Percentiles rank a stretch among this genome's conserved stretches.
phyloP scores from a whole-genome alignment of 179 eudicot genomes.

The Nepenthes alata region DNA sequence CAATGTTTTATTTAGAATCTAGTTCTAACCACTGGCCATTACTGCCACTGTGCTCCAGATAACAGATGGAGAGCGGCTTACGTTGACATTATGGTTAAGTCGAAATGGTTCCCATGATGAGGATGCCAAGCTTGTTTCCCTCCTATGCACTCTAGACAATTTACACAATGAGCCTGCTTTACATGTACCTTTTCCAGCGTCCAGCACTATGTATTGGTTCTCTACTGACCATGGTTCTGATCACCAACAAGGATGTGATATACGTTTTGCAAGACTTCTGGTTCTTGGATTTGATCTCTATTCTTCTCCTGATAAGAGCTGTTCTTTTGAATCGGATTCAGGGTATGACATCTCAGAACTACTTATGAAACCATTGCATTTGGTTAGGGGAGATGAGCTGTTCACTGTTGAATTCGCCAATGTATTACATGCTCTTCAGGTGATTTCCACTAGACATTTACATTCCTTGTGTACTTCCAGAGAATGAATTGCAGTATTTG shows the following conservation, averaged over 20 bases:
- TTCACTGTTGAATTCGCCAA: constrained; percentile 42
- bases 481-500: neutral
- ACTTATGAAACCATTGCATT: constrained; percentile 32
- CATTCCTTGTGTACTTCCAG: neutral
- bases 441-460: constrained; percentile 16
- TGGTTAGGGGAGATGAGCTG: constrained; percentile 39
- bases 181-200: constrained; percentile 48
- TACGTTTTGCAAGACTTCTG: constrained; percentile 59
- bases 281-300: constrained; percentile 46
- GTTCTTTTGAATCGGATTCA: constrained; percentile 13
- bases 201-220: constrained; percentile 88
- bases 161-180: constrained; percentile 15
- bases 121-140: constrained; percentile 64
- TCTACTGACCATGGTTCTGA: constrained; percentile 40
- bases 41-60: constrained; percentile 34
- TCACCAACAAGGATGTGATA: constrained; percentile 53
- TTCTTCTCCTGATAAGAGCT: constrained; percentile 15
- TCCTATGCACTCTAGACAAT: constrained; percentile 16
- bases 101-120: constrained; percentile 69
- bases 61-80: constrained; percentile 69
- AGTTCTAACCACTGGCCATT: neutral
- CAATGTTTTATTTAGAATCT: neutral
- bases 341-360: constrained; percentile 24
- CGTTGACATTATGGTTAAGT: constrained; percentile 81
- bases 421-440: constrained; percentile 83